Evolutionary conservation across 352 stramenopile genomes (phyloP).

Genomic region (Phytophthora boehmeriae): DNA sequence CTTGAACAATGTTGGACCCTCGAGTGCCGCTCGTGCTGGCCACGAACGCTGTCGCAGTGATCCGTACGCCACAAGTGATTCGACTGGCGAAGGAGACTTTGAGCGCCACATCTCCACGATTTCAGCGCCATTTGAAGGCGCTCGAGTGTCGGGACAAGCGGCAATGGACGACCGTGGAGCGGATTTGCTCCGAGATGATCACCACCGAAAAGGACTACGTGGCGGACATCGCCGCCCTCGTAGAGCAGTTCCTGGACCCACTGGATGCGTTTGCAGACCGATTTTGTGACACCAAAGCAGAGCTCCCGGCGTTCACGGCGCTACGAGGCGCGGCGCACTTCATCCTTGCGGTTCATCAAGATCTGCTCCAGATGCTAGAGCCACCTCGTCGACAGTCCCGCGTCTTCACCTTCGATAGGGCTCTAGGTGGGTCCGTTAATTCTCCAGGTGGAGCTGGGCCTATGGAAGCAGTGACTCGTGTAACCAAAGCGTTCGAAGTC

Average conservation of each 20-base stretch:
- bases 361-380: conserved; percentile 26
- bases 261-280: conserved; percentile 21
- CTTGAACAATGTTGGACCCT: conserved; percentile 13
- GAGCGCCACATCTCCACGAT: conserved; percentile 29
- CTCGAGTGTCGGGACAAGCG: conserved; percentile 31
- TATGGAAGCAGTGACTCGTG: conserved; percentile 30
- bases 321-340: conserved; percentile 21
- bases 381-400: conserved; percentile 8
- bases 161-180: conserved; percentile 34
- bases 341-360: conserved; percentile 32
- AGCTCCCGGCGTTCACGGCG: conserved; percentile 21
- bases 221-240: conserved; percentile 21
- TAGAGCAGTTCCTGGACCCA: conserved; percentile 32
- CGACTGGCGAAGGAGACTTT: conserved; percentile 25
- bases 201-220: conserved; percentile 42
- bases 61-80: conserved; percentile 19
- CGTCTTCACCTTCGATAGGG: conserved; percentile 25
- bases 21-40: conserved; percentile 17
- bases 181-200: conserved; percentile 37
- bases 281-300: conserved; percentile 13
- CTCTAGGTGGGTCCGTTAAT: background rate
- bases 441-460: conserved; percentile 5
- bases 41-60: conserved; percentile 11
- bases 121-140: conserved; percentile 28
- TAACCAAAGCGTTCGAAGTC: conserved; percentile 37